phyloP scores from a whole-genome alignment of 768 basidiomycete genomes.

The Asterophora lycoperdoides region DNA sequence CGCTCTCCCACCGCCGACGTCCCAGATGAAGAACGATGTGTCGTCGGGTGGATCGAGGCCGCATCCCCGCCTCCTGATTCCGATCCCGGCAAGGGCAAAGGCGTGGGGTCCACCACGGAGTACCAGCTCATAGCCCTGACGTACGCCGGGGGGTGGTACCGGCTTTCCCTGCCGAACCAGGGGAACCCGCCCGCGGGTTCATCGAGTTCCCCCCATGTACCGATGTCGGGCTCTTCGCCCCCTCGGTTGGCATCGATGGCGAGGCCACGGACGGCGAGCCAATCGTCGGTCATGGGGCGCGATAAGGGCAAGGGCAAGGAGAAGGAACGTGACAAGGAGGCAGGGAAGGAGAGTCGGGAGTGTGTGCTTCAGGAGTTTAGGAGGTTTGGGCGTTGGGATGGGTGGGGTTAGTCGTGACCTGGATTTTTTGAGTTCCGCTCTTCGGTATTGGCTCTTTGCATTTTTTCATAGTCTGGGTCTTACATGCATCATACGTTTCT shows the following conservation, averaged over 20 bases:
- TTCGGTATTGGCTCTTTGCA: not conserved
- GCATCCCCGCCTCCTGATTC: constrained; percentile 29
- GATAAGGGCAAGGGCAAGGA: constrained; percentile 64
- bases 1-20: constrained; percentile 55
- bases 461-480: not conserved
- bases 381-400: constrained; percentile 86
- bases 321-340: constrained; percentile 37
- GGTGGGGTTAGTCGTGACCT: constrained; percentile 53
- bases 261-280: constrained; percentile 50
- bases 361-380: constrained; percentile 74
- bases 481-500: constrained; percentile 4
- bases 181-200: constrained; percentile 19
- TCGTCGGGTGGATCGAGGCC: constrained; percentile 79
- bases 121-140: constrained; percentile 84
- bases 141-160: constrained; percentile 90
- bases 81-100: constrained; percentile 8
- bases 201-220: constrained; percentile 15
- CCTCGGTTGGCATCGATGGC: constrained; percentile 34
- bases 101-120: constrained; percentile 36
- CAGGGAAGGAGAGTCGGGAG: constrained; percentile 55
- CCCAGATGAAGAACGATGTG: constrained; percentile 79
- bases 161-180: constrained; percentile 57
- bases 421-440: not conserved
- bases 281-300: constrained; percentile 46
- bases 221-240: constrained; percentile 34